phyloP scores from a whole-genome alignment of 768 basidiomycete species.

The Hebeloma cylindrosporum region DNA sequence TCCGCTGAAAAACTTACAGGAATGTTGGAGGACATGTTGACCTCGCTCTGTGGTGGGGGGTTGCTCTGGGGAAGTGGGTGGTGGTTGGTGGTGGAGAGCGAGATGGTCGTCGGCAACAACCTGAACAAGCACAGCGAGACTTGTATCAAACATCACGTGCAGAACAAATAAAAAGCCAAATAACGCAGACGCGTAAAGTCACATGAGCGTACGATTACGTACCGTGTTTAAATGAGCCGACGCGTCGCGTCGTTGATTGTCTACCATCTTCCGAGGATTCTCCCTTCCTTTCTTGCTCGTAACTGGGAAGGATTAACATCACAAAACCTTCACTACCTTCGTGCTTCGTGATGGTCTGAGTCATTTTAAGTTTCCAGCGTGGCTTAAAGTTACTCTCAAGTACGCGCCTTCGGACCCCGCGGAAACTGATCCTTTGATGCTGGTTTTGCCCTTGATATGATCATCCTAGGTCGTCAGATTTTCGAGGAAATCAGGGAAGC shows the following conservation, averaged over 20 bases:
- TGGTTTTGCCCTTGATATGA: no score
- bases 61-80: slow-evolving; percentile 20
- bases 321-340: no score
- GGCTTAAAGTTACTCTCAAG: no score
- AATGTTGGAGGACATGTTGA: slow-evolving; percentile 46
- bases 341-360: no score
- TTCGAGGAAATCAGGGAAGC: no score
- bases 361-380: no score
- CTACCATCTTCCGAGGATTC: neutral
- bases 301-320: no score
- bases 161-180: slow-evolving; percentile 30
- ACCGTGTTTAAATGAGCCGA: slow-evolving; percentile 15
- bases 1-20: slow-evolving; percentile 35
- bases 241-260: slow-evolving; percentile 16
- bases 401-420: no score
- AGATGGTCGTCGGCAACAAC: slow-evolving; percentile 23
- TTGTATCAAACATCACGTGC: slow-evolving; percentile 48
- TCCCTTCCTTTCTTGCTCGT: neutral
- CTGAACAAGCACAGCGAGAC: slow-evolving; percentile 23
- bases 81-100: slow-evolving; percentile 27
- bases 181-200: slow-evolving; percentile 36
- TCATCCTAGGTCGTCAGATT: no score
- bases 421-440: no score
- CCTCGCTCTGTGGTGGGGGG: slow-evolving; percentile 23
- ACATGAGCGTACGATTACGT: slow-evolving; percentile 30